These are phyloP conservation scores for Trifolium fragiferum DNA, from an alignment of 306 rosid genomes.

Conservation along the genomic window DNA sequence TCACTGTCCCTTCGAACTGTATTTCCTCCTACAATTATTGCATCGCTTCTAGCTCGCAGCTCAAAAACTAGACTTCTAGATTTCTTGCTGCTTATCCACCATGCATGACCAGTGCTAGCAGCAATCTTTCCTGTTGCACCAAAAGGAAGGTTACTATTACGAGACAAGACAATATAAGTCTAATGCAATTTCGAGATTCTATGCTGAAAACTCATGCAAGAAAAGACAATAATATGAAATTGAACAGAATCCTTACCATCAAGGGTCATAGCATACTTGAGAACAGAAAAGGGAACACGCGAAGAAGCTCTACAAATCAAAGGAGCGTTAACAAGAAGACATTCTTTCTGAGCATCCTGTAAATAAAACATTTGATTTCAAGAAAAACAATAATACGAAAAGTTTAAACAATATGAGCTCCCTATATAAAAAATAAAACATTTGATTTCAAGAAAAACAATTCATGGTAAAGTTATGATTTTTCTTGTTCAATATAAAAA, in stretches of 20 bases:
- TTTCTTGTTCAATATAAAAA: slow-evolving; percentile 10
- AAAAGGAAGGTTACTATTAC: slow-evolving; percentile 30
- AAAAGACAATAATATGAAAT: not conserved
- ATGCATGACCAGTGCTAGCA: slow-evolving; percentile 78
- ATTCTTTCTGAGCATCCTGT: slow-evolving; percentile 82
- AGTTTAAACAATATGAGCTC: no score
- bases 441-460: slow-evolving; percentile 25
- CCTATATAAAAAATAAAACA: no score
- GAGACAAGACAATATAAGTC: slow-evolving; percentile 1
- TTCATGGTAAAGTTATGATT: not conserved
- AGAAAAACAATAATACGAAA: slow-evolving; percentile 11
- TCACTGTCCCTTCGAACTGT: slow-evolving; percentile 84
- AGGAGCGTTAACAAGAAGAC: slow-evolving; percentile 88
- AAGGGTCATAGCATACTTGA: slow-evolving; percentile 96
- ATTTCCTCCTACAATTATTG: slow-evolving; percentile 89
- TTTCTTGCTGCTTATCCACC: slow-evolving; percentile 82
- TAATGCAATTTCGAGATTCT: slow-evolving; percentile 7
- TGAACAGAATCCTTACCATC: slow-evolving; percentile 70
- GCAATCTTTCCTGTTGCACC: slow-evolving; percentile 81
- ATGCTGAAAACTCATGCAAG: not conserved
- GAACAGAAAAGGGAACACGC: slow-evolving; percentile 83
- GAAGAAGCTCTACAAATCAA: slow-evolving; percentile 87
- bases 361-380: slow-evolving; percentile 33
- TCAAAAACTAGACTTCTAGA: slow-evolving; percentile 80
- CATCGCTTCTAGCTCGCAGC: slow-evolving; percentile 92